These are phyloP conservation scores for Macrolepiota dolichaula DNA, from an alignment of 768 basidiomycete species.

Conservation along the genomic window DNA sequence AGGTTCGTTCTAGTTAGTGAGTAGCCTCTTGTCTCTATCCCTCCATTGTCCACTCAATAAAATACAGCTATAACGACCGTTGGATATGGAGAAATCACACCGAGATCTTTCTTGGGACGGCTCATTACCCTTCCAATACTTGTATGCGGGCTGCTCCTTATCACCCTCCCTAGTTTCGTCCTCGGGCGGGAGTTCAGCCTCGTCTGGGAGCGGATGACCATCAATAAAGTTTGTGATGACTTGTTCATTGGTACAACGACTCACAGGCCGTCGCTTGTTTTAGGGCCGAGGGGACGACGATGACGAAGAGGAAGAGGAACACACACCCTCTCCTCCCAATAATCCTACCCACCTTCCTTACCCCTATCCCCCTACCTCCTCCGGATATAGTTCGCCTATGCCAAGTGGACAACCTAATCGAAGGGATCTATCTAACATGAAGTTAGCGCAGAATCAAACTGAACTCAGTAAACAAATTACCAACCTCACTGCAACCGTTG, in stretches of 20 bases:
- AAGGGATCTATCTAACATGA: slow-evolving; percentile 52
- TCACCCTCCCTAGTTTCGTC: slow-evolving; percentile 90
- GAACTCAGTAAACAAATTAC: slow-evolving; percentile 64
- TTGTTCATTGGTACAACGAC: neutral
- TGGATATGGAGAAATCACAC: slow-evolving; percentile 90
- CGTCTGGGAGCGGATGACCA: slow-evolving; percentile 83
- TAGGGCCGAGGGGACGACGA: slow-evolving; percentile 10
- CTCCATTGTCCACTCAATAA: slow-evolving; percentile 6
- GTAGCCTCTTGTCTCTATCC: slow-evolving; percentile 25
- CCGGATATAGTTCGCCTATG: slow-evolving; percentile 10
- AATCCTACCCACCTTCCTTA: slow-evolving; percentile 8
- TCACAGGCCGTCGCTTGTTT: neutral
- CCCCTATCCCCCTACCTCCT: slow-evolving; percentile 9
- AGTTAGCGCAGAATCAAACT: slow-evolving; percentile 63
- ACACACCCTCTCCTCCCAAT: slow-evolving; percentile 1
- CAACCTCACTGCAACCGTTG: slow-evolving; percentile 52
- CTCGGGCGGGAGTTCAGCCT: slow-evolving; percentile 88
- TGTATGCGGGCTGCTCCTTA: slow-evolving; percentile 81
- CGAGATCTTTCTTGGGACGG: slow-evolving; percentile 83
- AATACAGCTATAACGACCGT: slow-evolving; percentile 80
- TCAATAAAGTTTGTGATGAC: slow-evolving; percentile 30
- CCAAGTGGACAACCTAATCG: neutral
- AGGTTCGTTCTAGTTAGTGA: slow-evolving; percentile 75
- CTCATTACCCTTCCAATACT: slow-evolving; percentile 84
- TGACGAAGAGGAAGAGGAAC: slow-evolving; percentile 17